Base-by-base conservation (phyloP, 2,329 filamentous ascomycete species). In the Podosphaera fusca region DNA sequence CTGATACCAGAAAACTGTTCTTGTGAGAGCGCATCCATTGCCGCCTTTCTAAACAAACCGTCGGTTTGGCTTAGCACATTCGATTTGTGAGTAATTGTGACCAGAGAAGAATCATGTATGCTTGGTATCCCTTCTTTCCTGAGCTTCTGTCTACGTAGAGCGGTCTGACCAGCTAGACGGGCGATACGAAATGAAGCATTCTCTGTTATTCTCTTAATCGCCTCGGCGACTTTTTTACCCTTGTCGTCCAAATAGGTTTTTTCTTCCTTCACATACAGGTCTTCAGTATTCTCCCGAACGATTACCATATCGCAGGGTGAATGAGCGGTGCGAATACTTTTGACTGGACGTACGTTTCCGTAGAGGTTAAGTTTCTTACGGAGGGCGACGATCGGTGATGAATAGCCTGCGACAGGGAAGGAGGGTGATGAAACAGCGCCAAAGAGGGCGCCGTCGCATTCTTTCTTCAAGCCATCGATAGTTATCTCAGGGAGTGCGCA, bases 31-130 rank as follows among this genome's bases (percentile, higher is more conserved):
- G 86, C 87, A 35, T 76, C 75, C 63, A 85, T 82, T 14, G 86
- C 80, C 3, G 85, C 85, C 64, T 83, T 75, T 63, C 92, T 83
- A 81, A 98, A 98, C 53, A 98, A 79, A 36, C 92, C 92, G 71
- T 98, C 92, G 14, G 92, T 96, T 71, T 96, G 90, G 49, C 84
- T 88, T 34, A 98, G 79, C 30, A 98, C 92, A 72, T 98, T 98
- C 70, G 84, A 89, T 76, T 98, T 98, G 78, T 98, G 92, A 55
- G 92, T 96, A 69, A 98, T 87, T 59, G 92, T 98, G 59, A 98
- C 89, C 65, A 90, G 77, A 34, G 88, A 81, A 50, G 73, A 68
- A 56, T 72, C 70, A 72, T 88, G 84, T 61, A 85, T 81, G 68
- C 77, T 80, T 33, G 72, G 65, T 12, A 69, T 66, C 51, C 75